Conservation (phyloP, 306 rosid genomes). For the Betula pendula region DNA sequence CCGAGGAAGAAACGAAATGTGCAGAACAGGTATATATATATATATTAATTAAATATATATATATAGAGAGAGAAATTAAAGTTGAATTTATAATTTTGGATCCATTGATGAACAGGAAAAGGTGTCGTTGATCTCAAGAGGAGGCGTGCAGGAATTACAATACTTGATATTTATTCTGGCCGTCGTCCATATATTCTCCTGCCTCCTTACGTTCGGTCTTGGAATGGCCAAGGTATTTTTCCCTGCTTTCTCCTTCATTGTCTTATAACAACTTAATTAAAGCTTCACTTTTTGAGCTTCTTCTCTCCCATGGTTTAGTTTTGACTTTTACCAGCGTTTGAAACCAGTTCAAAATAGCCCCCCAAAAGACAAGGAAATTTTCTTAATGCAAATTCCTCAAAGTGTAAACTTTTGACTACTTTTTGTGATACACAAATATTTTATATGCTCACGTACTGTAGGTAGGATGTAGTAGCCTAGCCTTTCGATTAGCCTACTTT, state of each 20-base stretch:
- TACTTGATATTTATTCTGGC: constrained; percentile 48
- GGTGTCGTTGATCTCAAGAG: constrained; percentile 46
- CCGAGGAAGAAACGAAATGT: constrained; percentile 45
- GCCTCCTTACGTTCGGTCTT: constrained; percentile 49
- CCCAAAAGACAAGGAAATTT: not conserved
- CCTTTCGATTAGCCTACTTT: no score
- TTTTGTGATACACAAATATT: no score
- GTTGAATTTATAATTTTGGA: not conserved
- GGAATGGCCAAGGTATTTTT: constrained; percentile 59
- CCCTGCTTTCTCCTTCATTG: not conserved
- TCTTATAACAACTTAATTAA: not conserved
- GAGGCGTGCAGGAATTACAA: constrained; percentile 43
- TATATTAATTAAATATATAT: no score
- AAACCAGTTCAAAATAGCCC: not conserved
- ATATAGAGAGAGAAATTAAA: not conserved
- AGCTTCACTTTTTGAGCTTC: not conserved
- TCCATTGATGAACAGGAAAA: constrained; percentile 27
- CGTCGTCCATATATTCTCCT: constrained; percentile 42
- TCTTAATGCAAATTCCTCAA: not conserved
- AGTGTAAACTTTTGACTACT: not conserved
- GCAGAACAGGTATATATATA: constrained; percentile 25
- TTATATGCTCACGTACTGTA: no score
- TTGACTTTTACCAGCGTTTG: not conserved
- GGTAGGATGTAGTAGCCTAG: no score
- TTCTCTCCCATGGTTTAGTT: not conserved